Evolutionary conservation across 148 eudicot genomes (phyloP), one percentile per base, ranked within the genome.

Genomic region (Hydrangea macrophylla): DNA sequence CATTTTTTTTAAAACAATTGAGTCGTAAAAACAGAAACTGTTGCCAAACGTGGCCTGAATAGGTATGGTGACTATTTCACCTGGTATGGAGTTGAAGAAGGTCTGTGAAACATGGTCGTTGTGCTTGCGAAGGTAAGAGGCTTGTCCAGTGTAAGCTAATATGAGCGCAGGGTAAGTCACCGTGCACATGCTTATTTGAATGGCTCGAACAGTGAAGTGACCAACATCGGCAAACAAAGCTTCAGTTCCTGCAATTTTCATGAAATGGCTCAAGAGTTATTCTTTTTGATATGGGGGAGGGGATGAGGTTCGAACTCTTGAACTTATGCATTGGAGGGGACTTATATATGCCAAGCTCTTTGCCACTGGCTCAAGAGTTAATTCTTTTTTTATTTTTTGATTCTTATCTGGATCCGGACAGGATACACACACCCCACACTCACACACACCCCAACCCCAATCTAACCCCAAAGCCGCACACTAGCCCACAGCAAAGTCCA

Each of bases 181-280:
- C 3, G 12, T 11, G 54, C 80, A 72, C 42, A 56, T 77, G 67
- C 80, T 77, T 18, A 78, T 78, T 9, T 63, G 77, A 27, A 78
- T 78, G 0, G 81, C 73, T 13, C 36, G 30, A 26, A 78, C 74
- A 7, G 62, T 64, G 36, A 78, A 78, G 50, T 78, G 77, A 8
- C 74, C 77, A 35, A 73, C 62, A 36, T 78, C 81, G 0, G 74
- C 81, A 59, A 78, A 78, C 48, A 78, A 44, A 20, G 74, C 77
- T 57, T 73, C 70, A 0, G 74, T 73, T 45, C 79, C 79, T 75
- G 74, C 2, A 51, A 22, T 40, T 25, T 44, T 6, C 6, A 48
- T 17, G 5, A 11, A 18, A 48, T 48, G 23, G 15, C 12, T 42
- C 48, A 42, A 42, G 48, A 42, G 1, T 42, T 42, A 42, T 42